Conservation (phyloP, 2,329 filamentous ascomycete genomes). For the Zymoseptoria tritici region DNA sequence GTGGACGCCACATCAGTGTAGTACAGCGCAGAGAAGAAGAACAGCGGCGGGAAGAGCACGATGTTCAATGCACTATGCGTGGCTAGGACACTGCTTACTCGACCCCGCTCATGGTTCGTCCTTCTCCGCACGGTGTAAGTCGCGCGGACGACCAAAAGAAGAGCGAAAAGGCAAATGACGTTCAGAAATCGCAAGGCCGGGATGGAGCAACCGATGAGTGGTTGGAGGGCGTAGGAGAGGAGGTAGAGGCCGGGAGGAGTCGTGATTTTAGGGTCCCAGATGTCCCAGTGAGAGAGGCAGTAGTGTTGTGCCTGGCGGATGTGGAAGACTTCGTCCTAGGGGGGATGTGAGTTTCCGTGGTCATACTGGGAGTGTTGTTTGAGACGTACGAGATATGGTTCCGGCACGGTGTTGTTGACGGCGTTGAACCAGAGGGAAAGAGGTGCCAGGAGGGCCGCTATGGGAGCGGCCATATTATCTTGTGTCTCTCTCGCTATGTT, state of each 20-base stretch:
- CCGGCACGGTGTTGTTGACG: constrained; percentile 45
- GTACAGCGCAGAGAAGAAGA: constrained; percentile 93
- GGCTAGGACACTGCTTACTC: constrained; percentile 10
- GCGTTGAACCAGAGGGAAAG: constrained; percentile 24
- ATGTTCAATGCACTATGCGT: constrained; percentile 65
- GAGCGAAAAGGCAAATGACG: constrained; percentile 29
- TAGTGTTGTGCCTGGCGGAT: constrained; percentile 87
- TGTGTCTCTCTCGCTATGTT: background rate
- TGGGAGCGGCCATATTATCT: constrained; percentile 15
- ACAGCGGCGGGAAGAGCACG: constrained; percentile 76
- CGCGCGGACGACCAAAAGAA: constrained; percentile 24
- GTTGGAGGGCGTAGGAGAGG: constrained; percentile 33
- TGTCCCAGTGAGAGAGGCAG: constrained; percentile 62
- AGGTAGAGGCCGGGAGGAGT: constrained; percentile 74
- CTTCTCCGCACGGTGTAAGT: constrained; percentile 22
- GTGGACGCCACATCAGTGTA: constrained; percentile 90
- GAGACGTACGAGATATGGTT: constrained; percentile 50
- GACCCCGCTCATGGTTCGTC: constrained; percentile 8
- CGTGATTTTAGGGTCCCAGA: constrained; percentile 97
- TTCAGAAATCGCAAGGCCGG: constrained; percentile 34
- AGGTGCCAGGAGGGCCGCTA: constrained; percentile 15
- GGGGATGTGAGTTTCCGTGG: constrained; percentile 16
- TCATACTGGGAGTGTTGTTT: constrained; percentile 9
- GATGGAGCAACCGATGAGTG: constrained; percentile 35
- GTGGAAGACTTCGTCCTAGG: constrained; percentile 78